Evolutionary conservation across 192 early-diverging fungal genomes (phyloP), one percentile per base, ranked within the genome.

Genomic region (Obelidium mucronatum): DNA sequence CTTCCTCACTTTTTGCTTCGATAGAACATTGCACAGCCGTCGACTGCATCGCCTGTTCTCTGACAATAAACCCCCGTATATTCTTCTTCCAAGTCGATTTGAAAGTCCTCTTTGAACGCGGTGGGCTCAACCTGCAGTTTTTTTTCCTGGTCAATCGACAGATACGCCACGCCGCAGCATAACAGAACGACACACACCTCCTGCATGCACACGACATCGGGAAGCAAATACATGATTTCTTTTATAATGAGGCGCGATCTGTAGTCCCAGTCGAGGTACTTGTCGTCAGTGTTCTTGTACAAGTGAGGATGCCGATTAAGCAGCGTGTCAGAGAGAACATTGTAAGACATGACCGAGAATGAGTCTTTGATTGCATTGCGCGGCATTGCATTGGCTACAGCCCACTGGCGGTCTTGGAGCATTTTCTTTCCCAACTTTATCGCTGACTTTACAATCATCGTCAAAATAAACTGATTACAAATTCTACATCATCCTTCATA

Each of bases 321-420:
- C 24, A 76, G 53, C 22, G 40, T 55, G 30, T 76, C 64, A 6
- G 75, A 19, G 2, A 76, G 75, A 26, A 67, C 75, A 31, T 76
- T 76, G 65, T 76, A 76, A 11, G 64, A 33, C 54, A 76, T 64
- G 51, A 76, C 42, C 26, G 59, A 40, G 44, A 73, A 73, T 55
- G 58, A 30, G 31, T 59, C 26, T 6, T 24, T 8, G 26, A 33
- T 8, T 4, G 58, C 24, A 5, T 5, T 59, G 26, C 26, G 31
- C 8, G 58, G 5, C 6, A 4, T 11, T 4, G 58, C 58, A 8
- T 33, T 5, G 8, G 58, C n/a, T 33, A 24, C n/a, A 5, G 4
- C n/a, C 58, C 58, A 59, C n/a, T n/a, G n/a, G n/a, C n/a, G n/a
- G n/a, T n/a, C n/a, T n/a, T n/a, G n/a, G n/a, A n/a, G n/a, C n/a